phyloP scores from a whole-genome alignment of 169 alveolate genomes.

The Cyclospora cayetanensis region DNA sequence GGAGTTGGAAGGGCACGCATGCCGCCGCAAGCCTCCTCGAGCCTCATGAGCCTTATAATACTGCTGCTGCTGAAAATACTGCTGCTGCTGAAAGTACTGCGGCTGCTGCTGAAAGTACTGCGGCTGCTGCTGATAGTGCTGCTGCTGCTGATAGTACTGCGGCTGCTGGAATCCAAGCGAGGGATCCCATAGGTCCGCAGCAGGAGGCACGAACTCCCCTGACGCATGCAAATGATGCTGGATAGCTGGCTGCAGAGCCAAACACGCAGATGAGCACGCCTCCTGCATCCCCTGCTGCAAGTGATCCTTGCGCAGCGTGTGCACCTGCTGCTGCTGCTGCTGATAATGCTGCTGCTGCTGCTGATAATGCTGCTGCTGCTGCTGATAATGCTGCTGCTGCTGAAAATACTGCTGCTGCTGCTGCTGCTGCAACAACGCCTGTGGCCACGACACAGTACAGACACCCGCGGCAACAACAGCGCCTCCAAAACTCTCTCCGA shows the following conservation, averaged over 20 bases:
- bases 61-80: background rate
- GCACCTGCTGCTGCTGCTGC: conserved; percentile 24
- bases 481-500: background rate
- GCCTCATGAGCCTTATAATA: background rate
- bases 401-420: background rate
- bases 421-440: background rate
- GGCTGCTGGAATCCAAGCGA: no score
- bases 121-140: background rate
- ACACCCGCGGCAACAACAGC: background rate
- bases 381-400: background rate
- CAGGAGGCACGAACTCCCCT: no score
- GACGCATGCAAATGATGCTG: no score
- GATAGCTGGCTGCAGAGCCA: no score
- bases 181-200: no score
- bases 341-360: background rate
- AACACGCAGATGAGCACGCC: background rate
- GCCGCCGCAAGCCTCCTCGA: background rate
- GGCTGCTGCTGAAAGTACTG: background rate
- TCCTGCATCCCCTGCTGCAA: background rate
- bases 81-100: background rate
- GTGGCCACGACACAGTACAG: background rate
- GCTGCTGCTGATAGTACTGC: no score
- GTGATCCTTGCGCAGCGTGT: no score
- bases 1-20: background rate
- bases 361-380: conserved; percentile 1